Conservation (phyloP, 192 early-diverging fungal species). For the Thamnidium elegans region DNA sequence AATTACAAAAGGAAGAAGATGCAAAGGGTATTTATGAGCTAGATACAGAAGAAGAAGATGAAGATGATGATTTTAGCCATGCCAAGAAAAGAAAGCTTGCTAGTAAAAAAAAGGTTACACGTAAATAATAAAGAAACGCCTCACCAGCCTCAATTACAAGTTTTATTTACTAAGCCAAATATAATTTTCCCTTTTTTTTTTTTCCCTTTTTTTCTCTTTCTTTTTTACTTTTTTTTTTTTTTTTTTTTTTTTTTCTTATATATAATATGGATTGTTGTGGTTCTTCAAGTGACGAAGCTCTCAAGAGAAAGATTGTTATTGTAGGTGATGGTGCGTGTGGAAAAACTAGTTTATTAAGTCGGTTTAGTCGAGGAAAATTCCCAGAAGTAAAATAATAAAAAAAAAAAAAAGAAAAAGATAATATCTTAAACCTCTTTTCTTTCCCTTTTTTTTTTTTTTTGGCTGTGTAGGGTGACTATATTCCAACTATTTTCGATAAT, state of each 20-base stretch:
- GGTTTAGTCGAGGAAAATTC: constrained; percentile 32
- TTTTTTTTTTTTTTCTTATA: neutral
- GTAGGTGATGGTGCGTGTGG: constrained; percentile 35
- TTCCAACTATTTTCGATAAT: constrained; percentile 40
- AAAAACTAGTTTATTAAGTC: constrained; percentile 37
- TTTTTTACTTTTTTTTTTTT: neutral
- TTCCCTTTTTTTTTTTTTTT: constrained; percentile 4
- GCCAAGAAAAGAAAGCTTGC: constrained; percentile 17
- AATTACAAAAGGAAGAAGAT: constrained; percentile 32
- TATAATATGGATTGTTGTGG: constrained; percentile 6
- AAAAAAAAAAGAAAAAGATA: neutral
- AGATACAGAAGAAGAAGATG: constrained; percentile 15
- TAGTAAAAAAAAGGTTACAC: neutral
- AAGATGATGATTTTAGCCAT: constrained; percentile 19
- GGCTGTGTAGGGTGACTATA: constrained; percentile 27
- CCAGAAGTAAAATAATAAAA: constrained; percentile 23
- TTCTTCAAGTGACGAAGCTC: constrained; percentile 5
- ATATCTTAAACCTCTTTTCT: neutral
- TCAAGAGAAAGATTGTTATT: constrained; percentile 21
- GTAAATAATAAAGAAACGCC: too few relatives aligned
- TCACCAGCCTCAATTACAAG: too few relatives aligned
- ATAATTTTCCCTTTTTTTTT: neutral
- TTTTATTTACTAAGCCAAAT: neutral
- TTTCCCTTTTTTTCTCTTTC: neutral
- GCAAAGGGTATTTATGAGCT: neutral